phyloP scores from a whole-genome alignment of 106 monocot species.

The Phalaenopsis aphrodite region DNA sequence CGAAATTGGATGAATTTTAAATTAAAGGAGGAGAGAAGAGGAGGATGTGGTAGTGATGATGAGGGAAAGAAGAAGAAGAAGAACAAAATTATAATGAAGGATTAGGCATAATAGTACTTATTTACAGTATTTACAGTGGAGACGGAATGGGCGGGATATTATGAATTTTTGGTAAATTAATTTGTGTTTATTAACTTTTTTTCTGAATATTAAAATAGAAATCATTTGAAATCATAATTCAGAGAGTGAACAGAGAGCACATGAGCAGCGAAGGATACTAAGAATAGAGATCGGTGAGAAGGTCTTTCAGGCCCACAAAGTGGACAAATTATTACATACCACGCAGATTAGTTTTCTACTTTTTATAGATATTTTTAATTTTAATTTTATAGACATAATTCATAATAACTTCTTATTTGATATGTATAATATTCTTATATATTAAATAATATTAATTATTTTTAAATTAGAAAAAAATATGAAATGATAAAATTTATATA shows the following conservation, averaged over 20 bases:
- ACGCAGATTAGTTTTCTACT: too few relatives aligned
- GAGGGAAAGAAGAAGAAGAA: background rate
- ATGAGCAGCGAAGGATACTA: too few relatives aligned
- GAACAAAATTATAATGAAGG: background rate
- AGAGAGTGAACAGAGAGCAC: background rate
- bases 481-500: too few relatives aligned
- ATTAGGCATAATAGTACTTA: background rate
- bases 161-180: background rate
- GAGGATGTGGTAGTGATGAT: constrained; percentile 2
- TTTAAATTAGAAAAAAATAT: too few relatives aligned
- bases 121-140: too few relatives aligned
- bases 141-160: background rate
- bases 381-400: too few relatives aligned
- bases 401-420: too few relatives aligned
- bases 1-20: background rate
- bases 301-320: background rate
- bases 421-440: too few relatives aligned
- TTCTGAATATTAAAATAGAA: background rate
- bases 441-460: too few relatives aligned
- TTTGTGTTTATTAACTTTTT: background rate
- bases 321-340: background rate
- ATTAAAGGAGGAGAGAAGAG: constrained; percentile 2
- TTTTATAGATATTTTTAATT: too few relatives aligned
- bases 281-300: background rate
- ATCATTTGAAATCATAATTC: background rate